Evolutionary conservation across 768 basidiomycete species (phyloP), one percentile per base, ranked within the genome.

Genomic region (Strobilomyces dryophilus): DNA sequence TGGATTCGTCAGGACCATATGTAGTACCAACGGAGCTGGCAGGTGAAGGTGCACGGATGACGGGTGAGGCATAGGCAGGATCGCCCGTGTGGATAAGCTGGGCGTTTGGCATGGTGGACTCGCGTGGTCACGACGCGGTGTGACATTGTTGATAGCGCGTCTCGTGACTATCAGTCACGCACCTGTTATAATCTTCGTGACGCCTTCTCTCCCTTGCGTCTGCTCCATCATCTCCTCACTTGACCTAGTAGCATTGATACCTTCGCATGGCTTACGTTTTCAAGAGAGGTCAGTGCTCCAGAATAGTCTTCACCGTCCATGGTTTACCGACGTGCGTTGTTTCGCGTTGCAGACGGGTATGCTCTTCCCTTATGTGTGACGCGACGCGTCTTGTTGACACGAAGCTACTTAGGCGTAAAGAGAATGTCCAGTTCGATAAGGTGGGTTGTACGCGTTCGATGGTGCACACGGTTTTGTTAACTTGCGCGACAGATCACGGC

Each of bases 351-450:
- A 81, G 80, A 82, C 63, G 80, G 80, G 80, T 82, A 60, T 57
- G 62, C 39, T 45, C 31, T 39, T 52, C 49, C 24, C 24, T 39
- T 43, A 17, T 45, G 26, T 41, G 51, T 32, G 57, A 53, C 40
- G 52, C 53, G 48, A 68, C 67, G 67, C 67, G 67, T 66, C 52
- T 47, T 51, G 26, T 52, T 58, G 14, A 60, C 51, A 29, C 31
- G 32, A 43, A 47, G 41, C 17, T 26, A 46, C 32, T 46, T 64
- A 85, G 86, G 53, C 90, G 92, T 58, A 93, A 92, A 72, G 93
- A 95, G 72, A 87, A 84, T 66, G 89, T 95, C 48, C 87, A 91
- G 62, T 95, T 95, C 63, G 93, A 95, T 66, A 95, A 95, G 79
- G 92, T 87, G 60, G 56, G 77, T 56, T 53, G 49, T 36, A 2